phyloP scores from a whole-genome alignment of 768 basidiomycete species.

The Russula sp. region DNA sequence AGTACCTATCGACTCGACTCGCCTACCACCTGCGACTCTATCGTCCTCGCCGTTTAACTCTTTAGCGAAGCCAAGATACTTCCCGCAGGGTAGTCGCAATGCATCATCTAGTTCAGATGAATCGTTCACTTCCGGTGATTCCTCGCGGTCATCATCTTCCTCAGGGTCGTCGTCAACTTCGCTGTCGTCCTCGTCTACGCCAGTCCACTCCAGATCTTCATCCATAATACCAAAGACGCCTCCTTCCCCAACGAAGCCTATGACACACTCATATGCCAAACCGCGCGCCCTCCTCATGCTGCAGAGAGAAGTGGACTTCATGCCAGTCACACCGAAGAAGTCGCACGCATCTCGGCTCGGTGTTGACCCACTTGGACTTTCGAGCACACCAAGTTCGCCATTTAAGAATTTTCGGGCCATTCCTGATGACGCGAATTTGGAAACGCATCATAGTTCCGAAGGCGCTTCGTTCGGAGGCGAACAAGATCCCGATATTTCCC shows the following conservation, averaged over 20 bases:
- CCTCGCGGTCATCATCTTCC: slow-evolving; percentile 16
- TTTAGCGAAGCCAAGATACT: slow-evolving; percentile 10
- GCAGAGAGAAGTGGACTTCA: slow-evolving; percentile 62
- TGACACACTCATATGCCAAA: slow-evolving; percentile 26
- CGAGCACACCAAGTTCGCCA: slow-evolving; percentile 15
- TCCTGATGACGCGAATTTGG: neutral
- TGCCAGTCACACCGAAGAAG: slow-evolving; percentile 67
- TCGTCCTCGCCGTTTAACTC: slow-evolving; percentile 27
- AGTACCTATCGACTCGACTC: slow-evolving; percentile 26
- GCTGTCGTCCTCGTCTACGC: slow-evolving; percentile 31
- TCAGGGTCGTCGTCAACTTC: slow-evolving; percentile 25
- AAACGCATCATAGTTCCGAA: slow-evolving; percentile 6
- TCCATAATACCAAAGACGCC: slow-evolving; percentile 7
- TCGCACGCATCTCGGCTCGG: slow-evolving; percentile 30
- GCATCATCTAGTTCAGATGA: slow-evolving; percentile 23
- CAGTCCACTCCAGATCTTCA: slow-evolving; percentile 21
- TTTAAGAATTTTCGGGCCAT: slow-evolving; percentile 11
- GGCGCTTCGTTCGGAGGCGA: slow-evolving; percentile 15
- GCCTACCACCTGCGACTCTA: slow-evolving; percentile 35
- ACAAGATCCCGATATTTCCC: slow-evolving; percentile 18
- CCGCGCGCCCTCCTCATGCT: slow-evolving; percentile 57
- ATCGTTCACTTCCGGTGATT: slow-evolving; percentile 13
- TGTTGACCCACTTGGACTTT: slow-evolving; percentile 23
- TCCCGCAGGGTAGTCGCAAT: slow-evolving; percentile 13
- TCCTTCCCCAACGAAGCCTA: slow-evolving; percentile 15